Conservation (phyloP, 2,329 filamentous ascomycete species). For the Paramyrothecium sp. region DNA sequence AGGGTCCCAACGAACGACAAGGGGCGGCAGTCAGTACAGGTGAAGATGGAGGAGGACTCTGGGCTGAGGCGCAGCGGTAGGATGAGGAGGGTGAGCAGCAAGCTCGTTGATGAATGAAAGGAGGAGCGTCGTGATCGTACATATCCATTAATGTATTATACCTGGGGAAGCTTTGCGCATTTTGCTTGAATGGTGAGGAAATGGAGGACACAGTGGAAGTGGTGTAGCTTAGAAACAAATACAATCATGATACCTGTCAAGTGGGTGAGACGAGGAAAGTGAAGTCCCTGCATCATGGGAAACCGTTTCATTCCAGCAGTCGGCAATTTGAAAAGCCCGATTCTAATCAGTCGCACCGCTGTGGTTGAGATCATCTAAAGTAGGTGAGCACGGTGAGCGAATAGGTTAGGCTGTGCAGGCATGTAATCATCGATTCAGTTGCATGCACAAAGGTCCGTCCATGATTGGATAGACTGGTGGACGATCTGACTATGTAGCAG, state of each 20-base stretch:
- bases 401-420: too few relatives aligned
- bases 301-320: too few relatives aligned
- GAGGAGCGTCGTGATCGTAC: neutral
- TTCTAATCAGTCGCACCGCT: too few relatives aligned
- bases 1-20: slow-evolving; percentile 10
- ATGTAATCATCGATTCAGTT: neutral
- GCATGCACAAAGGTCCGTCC: neutral
- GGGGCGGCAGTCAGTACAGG: slow-evolving; percentile 12
- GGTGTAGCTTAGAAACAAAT: too few relatives aligned
- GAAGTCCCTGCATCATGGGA: too few relatives aligned
- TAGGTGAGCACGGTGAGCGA: too few relatives aligned
- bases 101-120: slow-evolving; percentile 18
- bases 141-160: neutral
- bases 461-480: neutral
- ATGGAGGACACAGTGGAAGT: too few relatives aligned
- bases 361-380: too few relatives aligned
- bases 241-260: too few relatives aligned
- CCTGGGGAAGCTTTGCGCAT: neutral
- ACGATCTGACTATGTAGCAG: neutral
- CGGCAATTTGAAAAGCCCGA: too few relatives aligned
- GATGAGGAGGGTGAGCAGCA: slow-evolving; percentile 30
- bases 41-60: slow-evolving; percentile 21
- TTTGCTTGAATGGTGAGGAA: neutral
- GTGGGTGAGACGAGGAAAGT: too few relatives aligned
- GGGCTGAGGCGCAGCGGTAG: slow-evolving; percentile 32